phyloP scores from a whole-genome alignment of 2,329 filamentous ascomycete species.

The Colletotrichum sp. region DNA sequence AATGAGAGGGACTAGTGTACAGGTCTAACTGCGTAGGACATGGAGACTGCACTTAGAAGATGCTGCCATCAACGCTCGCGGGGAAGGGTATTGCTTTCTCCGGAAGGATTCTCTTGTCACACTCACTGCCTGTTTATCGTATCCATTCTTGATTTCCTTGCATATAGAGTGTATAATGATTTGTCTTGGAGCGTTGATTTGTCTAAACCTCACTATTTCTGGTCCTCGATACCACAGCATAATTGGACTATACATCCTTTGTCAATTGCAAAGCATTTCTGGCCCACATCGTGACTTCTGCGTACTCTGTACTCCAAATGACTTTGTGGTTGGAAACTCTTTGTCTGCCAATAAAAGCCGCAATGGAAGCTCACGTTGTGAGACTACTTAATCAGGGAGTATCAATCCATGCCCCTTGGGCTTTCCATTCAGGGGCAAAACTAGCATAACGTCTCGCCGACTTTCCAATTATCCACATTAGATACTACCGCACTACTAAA shows the following conservation, averaged over 20 bases:
- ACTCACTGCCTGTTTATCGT: neutral
- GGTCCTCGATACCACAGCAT: neutral
- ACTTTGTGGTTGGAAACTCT: neutral
- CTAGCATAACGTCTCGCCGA: neutral
- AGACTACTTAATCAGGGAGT: neutral
- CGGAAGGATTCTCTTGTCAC: neutral
- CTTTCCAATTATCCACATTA: neutral
- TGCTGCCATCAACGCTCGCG: neutral
- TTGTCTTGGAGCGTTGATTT: neutral
- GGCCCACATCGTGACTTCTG: neutral
- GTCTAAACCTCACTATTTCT: neutral
- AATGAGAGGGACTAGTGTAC: neutral
- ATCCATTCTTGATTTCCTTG: neutral
- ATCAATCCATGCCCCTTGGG: neutral
- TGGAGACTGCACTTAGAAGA: neutral
- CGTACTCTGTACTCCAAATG: neutral
- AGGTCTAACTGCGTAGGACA: neutral
- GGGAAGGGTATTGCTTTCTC: neutral
- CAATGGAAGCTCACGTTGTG: rapidly evolving
- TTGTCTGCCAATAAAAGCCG: neutral
- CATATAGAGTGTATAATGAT: neutral
- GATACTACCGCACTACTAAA: neutral
- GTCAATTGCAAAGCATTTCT: neutral
- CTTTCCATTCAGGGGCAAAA: neutral
- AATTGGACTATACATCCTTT: neutral